Evolutionary conservation across 139 green algal species (phyloP), one percentile per base, ranked within the genome.

Genomic region (Diplosphaera chodatii): DNA sequence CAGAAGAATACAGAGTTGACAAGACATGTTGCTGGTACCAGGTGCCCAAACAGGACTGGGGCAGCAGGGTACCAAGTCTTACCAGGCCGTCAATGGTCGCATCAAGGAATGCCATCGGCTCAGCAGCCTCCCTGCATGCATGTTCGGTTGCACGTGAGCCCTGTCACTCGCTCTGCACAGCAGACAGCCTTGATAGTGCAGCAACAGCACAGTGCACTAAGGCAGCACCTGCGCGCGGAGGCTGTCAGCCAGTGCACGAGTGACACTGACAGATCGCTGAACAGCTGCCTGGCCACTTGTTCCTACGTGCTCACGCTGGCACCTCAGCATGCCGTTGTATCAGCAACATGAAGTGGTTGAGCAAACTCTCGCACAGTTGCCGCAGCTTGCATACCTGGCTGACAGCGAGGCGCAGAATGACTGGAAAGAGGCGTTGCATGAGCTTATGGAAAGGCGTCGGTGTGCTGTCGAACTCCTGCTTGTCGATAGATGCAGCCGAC

Each of bases 191-290:
- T n/a, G n/a, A n/a, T n/a, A n/a, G n/a, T n/a, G n/a, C n/a, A n/a
- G n/a, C n/a, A n/a, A n/a, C n/a, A n/a, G n/a, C n/a, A n/a, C n/a
- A n/a, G n/a, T n/a, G n/a, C n/a, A n/a, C n/a, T 48, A 48, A 23
- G 55, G 1, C 4, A 62, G 31, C 34, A 78, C 74, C 62, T 74
- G 40, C 40, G 56, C 8, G 68, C 68, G 21, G 68, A 32, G 29
- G 40, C 40, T 5, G 74, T 78, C 16, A 78, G 40, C 68, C 68
- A 78, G 40, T 78, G 74, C 20, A 74, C 74, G 8, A 78, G 68
- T 13, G 68, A 67, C 40, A 71, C 67, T 4, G 74, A 16, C 5
- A 78, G 69, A 25, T 63, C 62, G 37, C 56, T 31, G 59, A 78
- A 78, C 40, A 78, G 68, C 40, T 74, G 63, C 31, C 32, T 40